Conservation (phyloP, 1,139 yeast species). For the Pichia sp. region DNA sequence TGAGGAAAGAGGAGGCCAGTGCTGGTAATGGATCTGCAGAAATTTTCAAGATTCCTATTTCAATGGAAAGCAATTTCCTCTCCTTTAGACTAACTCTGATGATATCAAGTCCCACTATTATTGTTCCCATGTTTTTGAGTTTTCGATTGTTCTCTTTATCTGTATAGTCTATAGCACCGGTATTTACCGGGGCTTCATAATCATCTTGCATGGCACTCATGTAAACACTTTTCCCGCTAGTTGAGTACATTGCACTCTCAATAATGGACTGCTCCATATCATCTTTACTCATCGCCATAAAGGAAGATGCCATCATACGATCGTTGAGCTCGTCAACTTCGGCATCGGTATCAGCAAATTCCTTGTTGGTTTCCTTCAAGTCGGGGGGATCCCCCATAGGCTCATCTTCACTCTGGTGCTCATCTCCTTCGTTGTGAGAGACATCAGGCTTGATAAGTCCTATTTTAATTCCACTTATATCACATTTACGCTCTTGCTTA, state of each 20-base stretch:
- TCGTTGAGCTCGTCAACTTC: conserved; percentile 21
- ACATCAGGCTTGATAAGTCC: conserved; percentile 35
- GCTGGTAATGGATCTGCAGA: conserved; percentile 35
- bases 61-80: conserved; percentile 21
- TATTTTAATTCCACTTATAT: conserved; percentile 34
- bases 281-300: conserved; percentile 26
- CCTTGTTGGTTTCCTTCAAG: neutral
- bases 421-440: conserved; percentile 20
- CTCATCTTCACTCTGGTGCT: conserved; percentile 9
- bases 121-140: conserved; percentile 4
- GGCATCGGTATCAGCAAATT: conserved; percentile 14
- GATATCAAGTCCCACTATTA: conserved; percentile 2
- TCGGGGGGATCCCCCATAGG: conserved; percentile 31
- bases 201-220: conserved; percentile 67
- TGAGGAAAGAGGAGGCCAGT: conserved; percentile 15
- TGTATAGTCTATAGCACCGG: neutral
- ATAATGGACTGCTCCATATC: conserved; percentile 40
- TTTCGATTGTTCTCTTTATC: conserved; percentile 6
- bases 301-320: conserved; percentile 31
- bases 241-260: conserved; percentile 62
- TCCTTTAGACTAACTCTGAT: conserved; percentile 3
- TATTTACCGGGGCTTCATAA: conserved; percentile 15
- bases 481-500: conserved; percentile 42
- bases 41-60: conserved; percentile 38
- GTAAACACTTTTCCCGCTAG: conserved; percentile 51